These are phyloP conservation scores for Russula griseocarnosa DNA, from an alignment of 768 basidiomycete species.

Conservation along the genomic window DNA sequence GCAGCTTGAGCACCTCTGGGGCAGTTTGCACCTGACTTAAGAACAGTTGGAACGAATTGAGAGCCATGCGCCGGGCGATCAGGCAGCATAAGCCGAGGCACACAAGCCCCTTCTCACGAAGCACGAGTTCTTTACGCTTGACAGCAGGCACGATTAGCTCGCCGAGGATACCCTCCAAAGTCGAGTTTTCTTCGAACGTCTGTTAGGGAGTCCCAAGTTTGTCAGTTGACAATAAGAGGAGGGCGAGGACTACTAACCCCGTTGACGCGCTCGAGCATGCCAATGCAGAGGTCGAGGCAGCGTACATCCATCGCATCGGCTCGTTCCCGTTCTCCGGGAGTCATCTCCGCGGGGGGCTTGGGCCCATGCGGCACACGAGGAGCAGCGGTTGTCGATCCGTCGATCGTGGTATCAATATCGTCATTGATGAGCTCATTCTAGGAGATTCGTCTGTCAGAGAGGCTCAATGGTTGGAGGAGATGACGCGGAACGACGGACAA, in stretches of 20 bases:
- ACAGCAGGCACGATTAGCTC: conserved; percentile 91
- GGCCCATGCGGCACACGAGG: conserved; percentile 30
- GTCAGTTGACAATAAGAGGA: neutral
- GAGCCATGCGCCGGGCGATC: conserved; percentile 73
- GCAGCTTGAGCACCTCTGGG: conserved; percentile 60
- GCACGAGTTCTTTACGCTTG: conserved; percentile 75
- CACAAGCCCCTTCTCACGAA: conserved; percentile 77
- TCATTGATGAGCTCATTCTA: conserved; percentile 32
- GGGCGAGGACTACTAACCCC: conserved; percentile 48
- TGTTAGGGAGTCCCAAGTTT: conserved; percentile 25
- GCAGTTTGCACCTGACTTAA: conserved; percentile 63
- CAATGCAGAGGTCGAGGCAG: conserved; percentile 73
- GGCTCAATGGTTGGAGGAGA: neutral
- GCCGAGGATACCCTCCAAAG: conserved; percentile 59
- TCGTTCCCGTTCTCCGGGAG: conserved; percentile 54
- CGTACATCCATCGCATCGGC: conserved; percentile 66
- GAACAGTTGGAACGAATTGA: conserved; percentile 74
- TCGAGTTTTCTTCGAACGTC: conserved; percentile 66
- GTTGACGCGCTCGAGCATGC: conserved; percentile 82
- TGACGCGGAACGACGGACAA: conserved; percentile 15
- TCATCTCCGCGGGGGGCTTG: conserved; percentile 43
- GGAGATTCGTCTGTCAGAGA: neutral
- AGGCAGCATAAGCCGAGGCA: conserved; percentile 81
- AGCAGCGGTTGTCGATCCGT: conserved; percentile 31
- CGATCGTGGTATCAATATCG: conserved; percentile 38